Conservation (phyloP, 495 filamentous ascomycete genomes). For the Talaromyces adpressus region DNA sequence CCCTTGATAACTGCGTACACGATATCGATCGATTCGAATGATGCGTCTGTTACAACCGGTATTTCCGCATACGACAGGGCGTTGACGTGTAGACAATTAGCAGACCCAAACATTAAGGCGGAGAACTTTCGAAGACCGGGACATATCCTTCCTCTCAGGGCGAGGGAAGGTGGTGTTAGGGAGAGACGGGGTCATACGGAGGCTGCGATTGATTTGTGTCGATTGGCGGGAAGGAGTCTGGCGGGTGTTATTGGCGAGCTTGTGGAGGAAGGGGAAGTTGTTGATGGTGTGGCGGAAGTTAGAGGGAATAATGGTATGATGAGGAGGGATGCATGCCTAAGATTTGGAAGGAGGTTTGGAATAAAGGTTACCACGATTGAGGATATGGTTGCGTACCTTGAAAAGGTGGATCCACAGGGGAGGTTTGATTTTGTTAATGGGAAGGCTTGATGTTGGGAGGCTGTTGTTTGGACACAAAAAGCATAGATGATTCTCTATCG, state of each 20-base stretch:
- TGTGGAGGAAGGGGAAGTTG: slow-evolving; percentile 68
- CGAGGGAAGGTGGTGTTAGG: slow-evolving; percentile 71
- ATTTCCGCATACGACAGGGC: slow-evolving; percentile 86
- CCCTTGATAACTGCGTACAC: slow-evolving; percentile 91
- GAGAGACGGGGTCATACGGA: slow-evolving; percentile 84
- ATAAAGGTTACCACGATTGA: slow-evolving; percentile 94
- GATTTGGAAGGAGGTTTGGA: slow-evolving; percentile 82
- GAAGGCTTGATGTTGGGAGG: slow-evolving; percentile 20
- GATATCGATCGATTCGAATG: slow-evolving; percentile 68
- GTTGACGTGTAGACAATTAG: slow-evolving; percentile 72
- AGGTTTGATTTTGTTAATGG: slow-evolving; percentile 25
- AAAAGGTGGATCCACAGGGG: slow-evolving; percentile 33
- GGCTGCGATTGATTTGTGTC: slow-evolving; percentile 82
- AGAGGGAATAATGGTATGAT: slow-evolving; percentile 73
- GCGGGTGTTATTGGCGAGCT: slow-evolving; percentile 83
- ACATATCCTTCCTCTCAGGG: slow-evolving; percentile 82
- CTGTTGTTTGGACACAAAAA: neutral
- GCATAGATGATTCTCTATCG: slow-evolving; percentile 4
- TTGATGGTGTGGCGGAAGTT: slow-evolving; percentile 51
- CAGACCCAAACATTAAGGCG: slow-evolving; percentile 50
- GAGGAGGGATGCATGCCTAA: slow-evolving; percentile 81
- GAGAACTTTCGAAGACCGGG: slow-evolving; percentile 74
- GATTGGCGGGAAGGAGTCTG: slow-evolving; percentile 63
- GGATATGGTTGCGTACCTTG: slow-evolving; percentile 73
- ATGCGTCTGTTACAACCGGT: slow-evolving; percentile 72